Evolutionary conservation across 2,329 filamentous ascomycete species (phyloP).

Genomic region (Zalaria sp.): DNA sequence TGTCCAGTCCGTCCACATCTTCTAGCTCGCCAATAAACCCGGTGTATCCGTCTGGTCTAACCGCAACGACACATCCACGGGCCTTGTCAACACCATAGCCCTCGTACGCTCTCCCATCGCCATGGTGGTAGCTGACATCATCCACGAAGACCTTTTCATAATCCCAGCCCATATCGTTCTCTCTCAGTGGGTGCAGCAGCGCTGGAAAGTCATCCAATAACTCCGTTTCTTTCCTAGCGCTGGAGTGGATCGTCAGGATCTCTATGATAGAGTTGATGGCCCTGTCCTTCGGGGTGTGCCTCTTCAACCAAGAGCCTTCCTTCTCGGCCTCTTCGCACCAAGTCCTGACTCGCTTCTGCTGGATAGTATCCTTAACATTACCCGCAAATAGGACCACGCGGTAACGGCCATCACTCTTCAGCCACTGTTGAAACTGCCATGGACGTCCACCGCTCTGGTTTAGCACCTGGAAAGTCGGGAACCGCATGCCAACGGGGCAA

Average conservation of each 20-base stretch:
- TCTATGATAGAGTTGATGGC: slow-evolving; percentile 36
- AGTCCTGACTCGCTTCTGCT: slow-evolving; percentile 29
- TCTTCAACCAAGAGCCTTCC: slow-evolving; percentile 2
- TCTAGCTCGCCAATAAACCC: slow-evolving; percentile 26
- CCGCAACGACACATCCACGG: slow-evolving; percentile 40
- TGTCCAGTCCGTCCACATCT: slow-evolving; percentile 7
- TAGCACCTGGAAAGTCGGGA: slow-evolving; percentile 43
- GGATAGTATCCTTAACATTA: slow-evolving; percentile 22
- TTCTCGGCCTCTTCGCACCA: slow-evolving; percentile 32
- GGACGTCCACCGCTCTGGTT: slow-evolving; percentile 45
- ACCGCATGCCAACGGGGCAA: slow-evolving; percentile 31
- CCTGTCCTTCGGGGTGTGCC: slow-evolving; percentile 18
- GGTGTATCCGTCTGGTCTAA: slow-evolving; percentile 54
- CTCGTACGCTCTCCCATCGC: slow-evolving; percentile 31
- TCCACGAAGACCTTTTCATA: slow-evolving; percentile 26
- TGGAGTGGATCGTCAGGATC: slow-evolving; percentile 45
- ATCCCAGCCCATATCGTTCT: slow-evolving; percentile 13
- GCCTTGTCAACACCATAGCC: slow-evolving; percentile 43
- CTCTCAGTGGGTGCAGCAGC: slow-evolving; percentile 25
- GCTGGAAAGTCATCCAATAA: slow-evolving; percentile 25
- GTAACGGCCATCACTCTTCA: slow-evolving; percentile 40
- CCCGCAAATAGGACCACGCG: slow-evolving; percentile 35
- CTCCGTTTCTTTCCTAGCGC: slow-evolving; percentile 31
- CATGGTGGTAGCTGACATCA: slow-evolving; percentile 27
- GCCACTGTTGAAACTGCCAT: slow-evolving; percentile 33